These are phyloP conservation scores for Nakataea oryzae DNA, from an alignment of 2,329 filamentous ascomycete species.

Conservation along the genomic window DNA sequence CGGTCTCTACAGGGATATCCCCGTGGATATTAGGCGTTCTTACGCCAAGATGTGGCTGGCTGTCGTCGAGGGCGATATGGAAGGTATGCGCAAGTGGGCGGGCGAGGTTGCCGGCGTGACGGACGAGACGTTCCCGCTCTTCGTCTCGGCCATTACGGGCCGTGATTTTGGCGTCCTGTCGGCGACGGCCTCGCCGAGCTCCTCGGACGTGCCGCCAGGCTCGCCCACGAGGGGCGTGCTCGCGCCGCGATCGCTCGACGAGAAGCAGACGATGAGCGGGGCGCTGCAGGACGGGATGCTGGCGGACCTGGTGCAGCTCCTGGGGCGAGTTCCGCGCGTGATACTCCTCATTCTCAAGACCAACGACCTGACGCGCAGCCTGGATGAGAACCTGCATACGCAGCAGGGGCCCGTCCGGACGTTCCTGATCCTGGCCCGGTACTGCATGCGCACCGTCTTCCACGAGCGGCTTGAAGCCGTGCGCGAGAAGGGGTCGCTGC, in stretches of 20 bases:
- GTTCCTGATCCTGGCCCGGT: slow-evolving; percentile 59
- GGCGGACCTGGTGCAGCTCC: slow-evolving; percentile 75
- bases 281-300: slow-evolving; percentile 82
- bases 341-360: slow-evolving; percentile 95
- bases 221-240: slow-evolving; percentile 10
- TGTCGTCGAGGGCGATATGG: slow-evolving; percentile 81
- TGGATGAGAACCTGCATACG: slow-evolving; percentile 85
- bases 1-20: slow-evolving; percentile 90
- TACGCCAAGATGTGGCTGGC: slow-evolving; percentile 98
- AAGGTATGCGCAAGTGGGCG: slow-evolving; percentile 78
- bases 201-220: background rate
- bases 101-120: slow-evolving; percentile 80
- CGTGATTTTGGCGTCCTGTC: slow-evolving; percentile 75
- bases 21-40: slow-evolving; percentile 62
- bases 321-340: slow-evolving; percentile 81
- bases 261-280: slow-evolving; percentile 78
- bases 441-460: slow-evolving; percentile 57
- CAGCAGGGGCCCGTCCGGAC: slow-evolving; percentile 52
- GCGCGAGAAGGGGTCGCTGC: slow-evolving; percentile 32
- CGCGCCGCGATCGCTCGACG: slow-evolving; percentile 54
- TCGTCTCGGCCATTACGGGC: slow-evolving; percentile 92
- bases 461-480: slow-evolving; percentile 53
- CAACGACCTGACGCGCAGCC: slow-evolving; percentile 85
- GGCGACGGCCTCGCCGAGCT: slow-evolving; percentile 30
- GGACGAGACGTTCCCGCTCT: slow-evolving; percentile 86